Evolutionary conservation across 495 filamentous ascomycete species (phyloP), one percentile per base, ranked within the genome.

Genomic region (Aspergillus cristatus): DNA sequence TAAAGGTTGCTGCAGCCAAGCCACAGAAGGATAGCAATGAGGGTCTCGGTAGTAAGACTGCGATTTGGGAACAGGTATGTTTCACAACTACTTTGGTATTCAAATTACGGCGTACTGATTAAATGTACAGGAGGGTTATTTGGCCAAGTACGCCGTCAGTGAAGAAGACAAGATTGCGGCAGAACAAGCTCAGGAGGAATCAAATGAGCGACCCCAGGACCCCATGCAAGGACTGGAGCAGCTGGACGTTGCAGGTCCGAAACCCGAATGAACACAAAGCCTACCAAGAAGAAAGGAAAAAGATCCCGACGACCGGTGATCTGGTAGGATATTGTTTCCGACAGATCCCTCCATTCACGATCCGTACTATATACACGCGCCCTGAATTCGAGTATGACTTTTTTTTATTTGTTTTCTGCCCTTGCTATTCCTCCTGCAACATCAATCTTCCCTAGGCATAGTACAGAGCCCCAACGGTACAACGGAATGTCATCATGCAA

Each of bases 201-300:
- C 63, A 47, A 62, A 63, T 50, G 58, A 74, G 40, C 65, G 67
- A 18, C 69, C 78, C 0, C 76, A 82, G 45, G 90, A 97, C 63
- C 87, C 91, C 6, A 97, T 96, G 91, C 84, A 94, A 61, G 88
- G 89, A 14, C 71, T 97, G 7, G 88, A 96, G 57, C 85, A 87
- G 28, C 68, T 94, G 35, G 91, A 95, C 60, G 84, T 94, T 50
- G 91, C 91, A 33, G 91, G 91, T 20, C 91, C 91, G 13, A 86
- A 86, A 54, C 82, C 78, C 22, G 81, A 79, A 53, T 88, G 38
- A 37, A 18, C 28, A 34, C 33, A 33, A 14, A 15, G 1, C 17
- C 11, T 15, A 24, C 18, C 28, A 38, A 24, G 15, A 35, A 33
- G 28, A 34, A 40, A 32, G 18, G 40, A 54, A 50, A 38, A 52